Evolutionary conservation across 2,329 filamentous ascomycete genomes (phyloP), one percentile per base, ranked within the genome.

Genomic region (Fusarium camptoceras): DNA sequence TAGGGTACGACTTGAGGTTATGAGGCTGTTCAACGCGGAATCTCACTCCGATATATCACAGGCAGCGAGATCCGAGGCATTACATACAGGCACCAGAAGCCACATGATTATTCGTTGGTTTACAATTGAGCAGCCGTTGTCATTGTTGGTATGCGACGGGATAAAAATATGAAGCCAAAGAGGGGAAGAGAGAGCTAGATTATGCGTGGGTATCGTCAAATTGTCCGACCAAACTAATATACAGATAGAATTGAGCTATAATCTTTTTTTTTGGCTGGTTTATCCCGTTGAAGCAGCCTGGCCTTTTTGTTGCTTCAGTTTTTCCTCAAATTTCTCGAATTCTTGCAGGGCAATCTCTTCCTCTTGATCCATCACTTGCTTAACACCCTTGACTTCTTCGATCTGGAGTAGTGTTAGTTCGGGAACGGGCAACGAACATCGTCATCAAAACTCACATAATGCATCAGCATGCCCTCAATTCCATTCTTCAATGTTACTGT

Each of bases 391-490:
- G 41, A 98, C 96, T 80, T 98, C 96, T 79, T 98, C 94, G 71
- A 98, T 97, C 89, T 97, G 81, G 9, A 10, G 51, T 20, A n/a
- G 43, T 7, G 28, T 83, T 65, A 83, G 78, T 62, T 56, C 14
- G 44, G 48, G 11, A 16, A 41, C 31, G 14, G 18, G 14, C 27
- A 34, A 34, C 14, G 6, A 24, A 30, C 24, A 89, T 39, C 9
- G 16, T 53, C 6, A 12, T 27, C n/a, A 28, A 28, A 42, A 53
- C 91, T 87, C 81, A 94, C 92, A 80, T 96, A 96, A 80, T 95
- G 93, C 93, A 97, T 98, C 79, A 98, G 81, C 96, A 99, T 98
- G 72, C 93, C 93, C 86, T 99, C 96, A 73, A 99, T 99, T 9
- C 96, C 96, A 79, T 97, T 98, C 86, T 97, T 97, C 72, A 99